phyloP scores from a whole-genome alignment of 202 grass and related monocot species.

The Schoenoplectus triqueter region DNA sequence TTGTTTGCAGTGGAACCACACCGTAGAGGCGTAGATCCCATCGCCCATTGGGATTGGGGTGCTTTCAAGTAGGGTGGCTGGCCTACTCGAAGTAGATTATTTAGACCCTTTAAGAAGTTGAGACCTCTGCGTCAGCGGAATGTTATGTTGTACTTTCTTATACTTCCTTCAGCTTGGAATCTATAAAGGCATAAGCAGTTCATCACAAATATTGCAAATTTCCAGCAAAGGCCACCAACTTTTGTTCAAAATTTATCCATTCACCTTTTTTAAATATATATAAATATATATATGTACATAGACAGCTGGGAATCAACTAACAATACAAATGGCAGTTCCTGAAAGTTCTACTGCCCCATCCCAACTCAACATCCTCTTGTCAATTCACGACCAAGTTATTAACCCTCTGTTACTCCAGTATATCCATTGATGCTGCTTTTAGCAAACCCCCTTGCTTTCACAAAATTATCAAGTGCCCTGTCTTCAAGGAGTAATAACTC shows the following conservation, averaged over 20 bases:
- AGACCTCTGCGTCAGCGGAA: too few relatives aligned
- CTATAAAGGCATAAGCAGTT: neutral
- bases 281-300: conserved; percentile 33
- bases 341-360: conserved; percentile 1
- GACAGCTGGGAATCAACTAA: neutral
- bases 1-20: too few relatives aligned
- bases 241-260: conserved; percentile 11
- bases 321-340: conserved; percentile 2
- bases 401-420: conserved; percentile 1
- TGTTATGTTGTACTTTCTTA: too few relatives aligned
- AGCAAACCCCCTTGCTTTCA: conserved; percentile 21
- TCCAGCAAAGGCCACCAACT: neutral
- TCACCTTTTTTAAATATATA: neutral
- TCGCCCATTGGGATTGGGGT: too few relatives aligned
- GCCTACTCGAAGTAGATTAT: too few relatives aligned
- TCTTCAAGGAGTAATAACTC: conserved; percentile 13
- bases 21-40: too few relatives aligned
- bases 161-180: neutral
- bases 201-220: neutral
- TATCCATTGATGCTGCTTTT: neutral
- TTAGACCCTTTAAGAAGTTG: too few relatives aligned
- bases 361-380: conserved; percentile 3
- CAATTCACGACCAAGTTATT: neutral
- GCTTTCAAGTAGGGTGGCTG: too few relatives aligned
- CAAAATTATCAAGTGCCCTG: neutral